These are phyloP conservation scores for Puya raimondii DNA, from an alignment of 176 grass and related monocot species.

Conservation along the genomic window DNA sequence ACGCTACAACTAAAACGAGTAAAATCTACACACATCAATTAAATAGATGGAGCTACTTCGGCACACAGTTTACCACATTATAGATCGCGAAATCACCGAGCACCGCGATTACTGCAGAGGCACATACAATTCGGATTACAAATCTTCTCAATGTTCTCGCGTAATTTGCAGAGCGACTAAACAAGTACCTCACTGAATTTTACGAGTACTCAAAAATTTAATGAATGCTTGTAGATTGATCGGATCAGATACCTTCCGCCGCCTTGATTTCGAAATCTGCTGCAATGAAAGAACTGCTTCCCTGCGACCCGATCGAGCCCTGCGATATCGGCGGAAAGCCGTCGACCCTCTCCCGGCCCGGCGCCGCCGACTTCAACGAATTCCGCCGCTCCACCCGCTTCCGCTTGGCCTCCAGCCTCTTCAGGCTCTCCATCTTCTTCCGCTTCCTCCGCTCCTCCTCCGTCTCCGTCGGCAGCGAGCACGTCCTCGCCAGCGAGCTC, in stretches of 20 bases:
- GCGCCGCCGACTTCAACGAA: conserved; percentile 25
- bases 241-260: neutral
- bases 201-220: too few relatives aligned
- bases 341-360: neutral
- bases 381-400: conserved; percentile 53
- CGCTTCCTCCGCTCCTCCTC: conserved; percentile 40
- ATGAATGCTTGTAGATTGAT: neutral
- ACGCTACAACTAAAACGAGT: too few relatives aligned
- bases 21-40: too few relatives aligned
- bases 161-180: too few relatives aligned
- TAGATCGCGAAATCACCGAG: too few relatives aligned
- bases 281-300: neutral
- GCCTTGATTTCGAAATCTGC: neutral
- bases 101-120: too few relatives aligned
- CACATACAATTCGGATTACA: too few relatives aligned
- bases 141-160: too few relatives aligned
- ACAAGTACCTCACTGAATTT: too few relatives aligned
- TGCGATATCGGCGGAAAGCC: conserved; percentile 20
- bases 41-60: too few relatives aligned
- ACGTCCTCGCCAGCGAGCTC: conserved; percentile 30
- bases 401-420: conserved; percentile 56
- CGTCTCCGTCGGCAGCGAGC: conserved; percentile 40
- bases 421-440: conserved; percentile 44
- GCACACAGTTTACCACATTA: too few relatives aligned
- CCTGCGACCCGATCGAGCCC: conserved; percentile 14